Base-by-base conservation (phyloP, 2,329 filamentous ascomycete genomes). In the Xylaria sp. region DNA sequence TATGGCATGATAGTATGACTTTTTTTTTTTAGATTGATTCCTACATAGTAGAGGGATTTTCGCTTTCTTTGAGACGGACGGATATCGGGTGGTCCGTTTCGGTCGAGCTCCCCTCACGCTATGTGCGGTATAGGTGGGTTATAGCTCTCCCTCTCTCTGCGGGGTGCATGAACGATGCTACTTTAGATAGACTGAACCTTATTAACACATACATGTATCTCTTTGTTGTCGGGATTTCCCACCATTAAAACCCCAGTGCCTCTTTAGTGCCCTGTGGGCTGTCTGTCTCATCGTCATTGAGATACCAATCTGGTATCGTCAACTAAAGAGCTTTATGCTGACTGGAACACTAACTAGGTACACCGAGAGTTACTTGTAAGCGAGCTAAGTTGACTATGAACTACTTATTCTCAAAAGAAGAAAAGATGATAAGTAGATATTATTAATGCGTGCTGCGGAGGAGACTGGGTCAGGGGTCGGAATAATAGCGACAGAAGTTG, bases 151-250 rank as follows among this genome's bases (percentile, higher is more conserved):
- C 42, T n/a, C 27, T 54, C 27, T 54, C 27, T 69, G 61, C 57
- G 66, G 66, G 66, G 66, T 65, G 61, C 66, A 68, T 65, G 50
- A 65, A 61, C 56, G 17, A 47, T 47, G 9, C 36, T 27, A 42
- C 39, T 42, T 42, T 11, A 24, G 36, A 42, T 57, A 24, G 55
- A 48, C 48, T 55, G 30, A 48, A 58, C 47, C 48, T 51, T 32
- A 58, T 9, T 30, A 53, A 6, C 6, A 32, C 4, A 19, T 27
- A 24, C 47, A 21, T 50, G 24, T 51, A 1, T 17, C 24, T 50
- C 7, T 24, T 17, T 11, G 8, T 50, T 12, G 53, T 61, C 50
- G 63, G 50, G 39, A 30, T 24, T 57, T 30, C n/a, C 12, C 39
- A 12, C 12, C 32, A 8, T 19, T n/a, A 45, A 51, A 27, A 27